phyloP scores from a whole-genome alignment of 208 protist genomes.

The Wallacemonas sp. region DNA sequence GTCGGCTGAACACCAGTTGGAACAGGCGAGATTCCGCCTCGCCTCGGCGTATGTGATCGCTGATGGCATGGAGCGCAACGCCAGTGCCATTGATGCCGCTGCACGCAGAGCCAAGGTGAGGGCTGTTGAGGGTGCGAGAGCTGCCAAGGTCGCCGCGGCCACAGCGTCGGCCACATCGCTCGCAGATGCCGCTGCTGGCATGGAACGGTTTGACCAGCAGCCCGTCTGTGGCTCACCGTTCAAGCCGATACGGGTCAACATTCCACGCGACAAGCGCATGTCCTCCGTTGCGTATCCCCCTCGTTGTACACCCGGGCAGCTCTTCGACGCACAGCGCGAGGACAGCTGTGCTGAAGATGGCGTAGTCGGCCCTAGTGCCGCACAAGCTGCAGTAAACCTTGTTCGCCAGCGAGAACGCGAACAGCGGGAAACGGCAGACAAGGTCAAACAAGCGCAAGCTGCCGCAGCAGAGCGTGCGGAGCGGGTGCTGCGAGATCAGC shows the following conservation, averaged over 20 bases:
- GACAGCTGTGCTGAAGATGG: neutral
- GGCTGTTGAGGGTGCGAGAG: constrained; percentile 16
- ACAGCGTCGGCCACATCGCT: constrained; percentile 11
- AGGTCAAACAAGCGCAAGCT: neutral
- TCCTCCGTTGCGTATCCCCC: constrained; percentile 13
- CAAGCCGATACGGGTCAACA: neutral
- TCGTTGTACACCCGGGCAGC: constrained; percentile 7
- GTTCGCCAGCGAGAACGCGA: neutral
- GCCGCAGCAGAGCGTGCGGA: constrained; percentile 18
- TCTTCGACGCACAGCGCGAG: neutral
- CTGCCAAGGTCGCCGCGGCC: constrained; percentile 21
- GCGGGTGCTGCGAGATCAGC: constrained; percentile 17
- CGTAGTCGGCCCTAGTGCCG: neutral
- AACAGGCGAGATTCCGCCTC: constrained; percentile 45
- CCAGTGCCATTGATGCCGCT: constrained; percentile 8
- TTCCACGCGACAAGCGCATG: constrained; percentile 16
- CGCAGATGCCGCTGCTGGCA: constrained; percentile 17
- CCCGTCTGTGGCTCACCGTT: neutral
- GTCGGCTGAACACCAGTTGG: constrained; percentile 50
- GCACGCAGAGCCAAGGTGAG: constrained; percentile 33
- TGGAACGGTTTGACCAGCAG: constrained; percentile 11
- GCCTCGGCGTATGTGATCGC: constrained; percentile 34
- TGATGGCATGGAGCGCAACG: constrained; percentile 21
- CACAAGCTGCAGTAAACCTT: neutral
- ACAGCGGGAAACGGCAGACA: neutral